Evolutionary conservation across 2,329 filamentous ascomycete species (phyloP).

Genomic region (Thielaviopsis punctulata): DNA sequence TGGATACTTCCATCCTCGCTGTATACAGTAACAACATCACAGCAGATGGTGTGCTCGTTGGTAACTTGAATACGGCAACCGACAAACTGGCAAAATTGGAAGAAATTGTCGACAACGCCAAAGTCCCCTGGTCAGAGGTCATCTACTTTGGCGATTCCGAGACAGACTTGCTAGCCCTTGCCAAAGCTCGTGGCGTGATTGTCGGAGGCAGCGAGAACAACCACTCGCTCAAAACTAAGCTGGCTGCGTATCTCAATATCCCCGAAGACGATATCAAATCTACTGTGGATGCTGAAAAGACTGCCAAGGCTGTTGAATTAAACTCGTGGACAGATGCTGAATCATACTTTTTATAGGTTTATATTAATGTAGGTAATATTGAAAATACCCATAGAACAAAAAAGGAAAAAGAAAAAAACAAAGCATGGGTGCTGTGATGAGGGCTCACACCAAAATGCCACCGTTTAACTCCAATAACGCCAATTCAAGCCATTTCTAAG

Average conservation of each 20-base stretch:
- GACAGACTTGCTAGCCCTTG: slow-evolving; percentile 37
- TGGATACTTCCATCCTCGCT: neutral
- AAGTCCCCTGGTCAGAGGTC: slow-evolving; percentile 13
- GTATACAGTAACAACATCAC: slow-evolving; percentile 29
- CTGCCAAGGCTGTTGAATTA: neutral
- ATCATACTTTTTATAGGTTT: neutral
- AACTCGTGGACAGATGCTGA: neutral
- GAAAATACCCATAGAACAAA: neutral
- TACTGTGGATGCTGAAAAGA: neutral
- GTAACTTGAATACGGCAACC: slow-evolving; percentile 23
- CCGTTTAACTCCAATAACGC: neutral
- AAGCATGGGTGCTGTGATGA: neutral
- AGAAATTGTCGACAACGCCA: slow-evolving; percentile 16
- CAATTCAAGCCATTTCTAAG: neutral
- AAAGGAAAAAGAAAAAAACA: neutral
- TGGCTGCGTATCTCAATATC: neutral
- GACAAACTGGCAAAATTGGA: slow-evolving; percentile 30
- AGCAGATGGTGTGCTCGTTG: slow-evolving; percentile 23
- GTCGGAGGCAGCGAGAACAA: slow-evolving; percentile 23
- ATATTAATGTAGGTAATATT: neutral
- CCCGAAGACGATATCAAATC: neutral
- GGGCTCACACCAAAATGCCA: neutral
- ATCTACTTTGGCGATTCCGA: slow-evolving; percentile 42
- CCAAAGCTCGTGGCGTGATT: slow-evolving; percentile 28
- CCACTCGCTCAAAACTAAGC: slow-evolving; percentile 12